Evolutionary conservation across 208 protist genomes (phyloP).

Genomic region (Leishmania turanica): DNA sequence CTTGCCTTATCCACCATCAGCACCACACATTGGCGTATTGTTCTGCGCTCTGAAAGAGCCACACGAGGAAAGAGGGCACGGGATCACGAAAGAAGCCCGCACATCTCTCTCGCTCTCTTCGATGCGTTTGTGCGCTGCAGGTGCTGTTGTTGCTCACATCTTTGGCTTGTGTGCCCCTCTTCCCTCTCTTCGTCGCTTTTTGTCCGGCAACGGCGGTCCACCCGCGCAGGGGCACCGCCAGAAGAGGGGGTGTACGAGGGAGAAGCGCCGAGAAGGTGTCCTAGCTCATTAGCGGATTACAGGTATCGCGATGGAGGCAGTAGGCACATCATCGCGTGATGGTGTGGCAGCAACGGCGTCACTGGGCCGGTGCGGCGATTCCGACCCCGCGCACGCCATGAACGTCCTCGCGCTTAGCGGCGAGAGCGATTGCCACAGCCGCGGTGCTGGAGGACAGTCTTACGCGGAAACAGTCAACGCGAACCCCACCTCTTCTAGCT

Average conservation of each 20-base stretch:
- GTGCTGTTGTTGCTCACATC: not conserved
- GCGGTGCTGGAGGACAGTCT: not conserved
- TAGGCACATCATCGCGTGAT: not conserved
- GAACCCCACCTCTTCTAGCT: not conserved
- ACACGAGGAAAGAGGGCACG: not conserved
- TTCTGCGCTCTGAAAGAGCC: not conserved
- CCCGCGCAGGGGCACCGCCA: not conserved
- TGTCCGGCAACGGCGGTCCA: not conserved
- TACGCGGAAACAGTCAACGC: slow-evolving; percentile 13
- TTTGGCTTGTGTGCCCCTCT: not conserved
- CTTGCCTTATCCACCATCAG: not conserved
- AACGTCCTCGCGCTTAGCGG: not conserved
- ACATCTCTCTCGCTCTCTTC: not conserved
- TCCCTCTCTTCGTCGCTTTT: not conserved
- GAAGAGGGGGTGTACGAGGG: not conserved
- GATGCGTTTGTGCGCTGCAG: too few species aligned
- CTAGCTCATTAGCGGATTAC: not conserved
- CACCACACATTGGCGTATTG: not conserved
- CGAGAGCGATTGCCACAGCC: not conserved
- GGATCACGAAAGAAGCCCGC: too few species aligned
- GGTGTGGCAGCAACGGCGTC: not conserved
- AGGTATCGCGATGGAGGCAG: not conserved
- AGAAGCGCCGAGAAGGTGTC: not conserved
- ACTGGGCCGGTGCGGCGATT: not conserved
- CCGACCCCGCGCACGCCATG: not conserved